phyloP scores from a whole-genome alignment of 2,329 filamentous ascomycete genomes.

The Arthroderma sp. region DNA sequence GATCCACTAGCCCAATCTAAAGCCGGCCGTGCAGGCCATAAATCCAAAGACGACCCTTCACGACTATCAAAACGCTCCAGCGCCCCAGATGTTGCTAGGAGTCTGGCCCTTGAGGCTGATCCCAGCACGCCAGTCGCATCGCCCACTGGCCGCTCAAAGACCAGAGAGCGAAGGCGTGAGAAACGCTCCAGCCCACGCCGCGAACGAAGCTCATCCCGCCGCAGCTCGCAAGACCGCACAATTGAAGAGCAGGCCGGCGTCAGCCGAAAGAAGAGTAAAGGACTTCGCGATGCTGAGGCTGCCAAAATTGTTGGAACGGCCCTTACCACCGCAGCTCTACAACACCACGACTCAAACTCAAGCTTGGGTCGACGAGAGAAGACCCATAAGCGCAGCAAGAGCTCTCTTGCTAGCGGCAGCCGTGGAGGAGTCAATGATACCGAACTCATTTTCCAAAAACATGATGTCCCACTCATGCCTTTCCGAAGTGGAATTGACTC shows the following conservation, averaged over 20 bases:
- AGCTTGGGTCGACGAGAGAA: conserved; percentile 36
- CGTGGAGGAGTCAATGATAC: conserved; percentile 32
- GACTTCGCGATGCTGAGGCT: conserved; percentile 43
- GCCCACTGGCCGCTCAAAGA: conserved; percentile 35
- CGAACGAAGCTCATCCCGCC: conserved; percentile 35
- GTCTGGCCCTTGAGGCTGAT: conserved; percentile 45
- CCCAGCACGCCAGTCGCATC: not conserved
- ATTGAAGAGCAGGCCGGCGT: conserved; percentile 39
- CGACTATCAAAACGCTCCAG: conserved; percentile 46
- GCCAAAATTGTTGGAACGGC: conserved; percentile 45
- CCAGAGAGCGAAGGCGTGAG: conserved; percentile 43
- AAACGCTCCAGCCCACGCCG: conserved; percentile 40
- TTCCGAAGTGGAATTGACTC: conserved; percentile 77
- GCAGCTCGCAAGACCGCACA: conserved; percentile 37
- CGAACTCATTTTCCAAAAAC: conserved; percentile 41
- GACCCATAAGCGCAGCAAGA: conserved; percentile 38
- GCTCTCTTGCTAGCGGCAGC: conserved; percentile 35
- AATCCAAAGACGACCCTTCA: conserved; percentile 44
- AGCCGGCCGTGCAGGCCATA: conserved; percentile 54
- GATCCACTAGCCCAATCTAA: conserved; percentile 53
- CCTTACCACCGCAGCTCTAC: conserved; percentile 50
- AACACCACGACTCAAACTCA: conserved; percentile 53
- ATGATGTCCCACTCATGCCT: conserved; percentile 69
- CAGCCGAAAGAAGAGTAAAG: conserved; percentile 44
- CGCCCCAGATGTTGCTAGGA: conserved; percentile 49